phyloP scores from a whole-genome alignment of 257 asterid species.

The Nicotiana sylvestris region DNA sequence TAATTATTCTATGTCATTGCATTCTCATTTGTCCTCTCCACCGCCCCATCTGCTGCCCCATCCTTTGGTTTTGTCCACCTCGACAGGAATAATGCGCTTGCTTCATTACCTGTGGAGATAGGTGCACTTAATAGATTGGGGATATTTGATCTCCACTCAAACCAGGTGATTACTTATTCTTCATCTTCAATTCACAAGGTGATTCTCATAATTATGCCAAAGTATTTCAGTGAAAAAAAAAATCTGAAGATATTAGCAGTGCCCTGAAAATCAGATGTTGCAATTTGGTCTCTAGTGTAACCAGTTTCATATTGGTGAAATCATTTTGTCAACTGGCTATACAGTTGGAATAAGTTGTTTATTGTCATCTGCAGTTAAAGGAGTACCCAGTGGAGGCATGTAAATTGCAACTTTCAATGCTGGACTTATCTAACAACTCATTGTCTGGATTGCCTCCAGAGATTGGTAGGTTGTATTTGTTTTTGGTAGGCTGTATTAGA shows the following conservation, averaged over 20 bases:
- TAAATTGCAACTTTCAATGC: slow-evolving; percentile 70
- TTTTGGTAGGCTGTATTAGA: slow-evolving; percentile 41
- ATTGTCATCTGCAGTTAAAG: slow-evolving; percentile 57
- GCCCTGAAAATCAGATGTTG: neutral
- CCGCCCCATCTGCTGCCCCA: neutral
- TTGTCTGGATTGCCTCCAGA: slow-evolving; percentile 89
- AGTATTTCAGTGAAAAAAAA: slow-evolving; percentile 2
- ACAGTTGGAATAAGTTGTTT: slow-evolving; percentile 9
- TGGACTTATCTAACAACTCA: slow-evolving; percentile 90
- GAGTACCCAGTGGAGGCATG: slow-evolving; percentile 93
- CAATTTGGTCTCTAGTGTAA: slow-evolving; percentile 6
- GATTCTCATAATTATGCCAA: neutral
- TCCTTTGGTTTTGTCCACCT: slow-evolving; percentile 19
- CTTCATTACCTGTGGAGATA: slow-evolving; percentile 76
- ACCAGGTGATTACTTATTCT: slow-evolving; percentile 53
- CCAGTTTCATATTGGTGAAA: slow-evolving; percentile 14
- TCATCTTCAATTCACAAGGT: slow-evolving; percentile 15
- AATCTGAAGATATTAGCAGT: neutral
- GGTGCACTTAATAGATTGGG: slow-evolving; percentile 73
- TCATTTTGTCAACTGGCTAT: slow-evolving; percentile 17
- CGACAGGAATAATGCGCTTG: slow-evolving; percentile 61
- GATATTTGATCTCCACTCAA: slow-evolving; percentile 93
- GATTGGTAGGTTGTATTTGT: slow-evolving; percentile 50
- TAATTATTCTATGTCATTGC: slow-evolving; percentile 6
- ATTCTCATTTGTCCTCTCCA: neutral